Conservation (phyloP, 495 filamentous ascomycete genomes). For the Podospora pseudopauciseta region DNA sequence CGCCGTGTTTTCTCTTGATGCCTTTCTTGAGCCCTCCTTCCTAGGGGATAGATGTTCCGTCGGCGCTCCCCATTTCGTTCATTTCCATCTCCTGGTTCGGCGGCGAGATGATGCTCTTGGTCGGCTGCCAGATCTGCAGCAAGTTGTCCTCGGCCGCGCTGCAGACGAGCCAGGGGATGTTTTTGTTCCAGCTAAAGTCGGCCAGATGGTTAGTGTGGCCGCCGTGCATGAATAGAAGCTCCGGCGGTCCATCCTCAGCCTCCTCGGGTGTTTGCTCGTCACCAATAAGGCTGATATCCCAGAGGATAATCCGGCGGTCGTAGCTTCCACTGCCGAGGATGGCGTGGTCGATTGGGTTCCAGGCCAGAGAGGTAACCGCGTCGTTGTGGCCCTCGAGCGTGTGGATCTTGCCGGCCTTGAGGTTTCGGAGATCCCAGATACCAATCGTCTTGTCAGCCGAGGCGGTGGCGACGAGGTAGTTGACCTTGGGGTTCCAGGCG, state of each 20-base stretch:
- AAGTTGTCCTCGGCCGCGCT: slow-evolving; percentile 96
- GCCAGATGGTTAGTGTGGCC: slow-evolving; percentile 94
- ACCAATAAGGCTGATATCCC: slow-evolving; percentile 86
- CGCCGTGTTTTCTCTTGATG: neutral
- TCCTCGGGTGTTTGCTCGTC: slow-evolving; percentile 95
- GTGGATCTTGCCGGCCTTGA: slow-evolving; percentile 74
- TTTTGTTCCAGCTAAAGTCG: slow-evolving; percentile 96
- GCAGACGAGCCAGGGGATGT: slow-evolving; percentile 91
- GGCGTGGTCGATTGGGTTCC: slow-evolving; percentile 85
- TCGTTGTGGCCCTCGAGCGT: slow-evolving; percentile 80
- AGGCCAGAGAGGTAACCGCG: slow-evolving; percentile 83
- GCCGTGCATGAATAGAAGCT: slow-evolving; percentile 98
- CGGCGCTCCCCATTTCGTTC: slow-evolving; percentile 59
- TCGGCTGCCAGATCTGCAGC: slow-evolving; percentile 94
- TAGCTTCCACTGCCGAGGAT: slow-evolving; percentile 88
- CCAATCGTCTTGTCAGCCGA: slow-evolving; percentile 94
- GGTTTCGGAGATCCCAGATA: slow-evolving; percentile 89
- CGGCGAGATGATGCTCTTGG: slow-evolving; percentile 80
- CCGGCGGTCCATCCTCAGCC: slow-evolving; percentile 92
- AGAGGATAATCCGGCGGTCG: slow-evolving; percentile 91
- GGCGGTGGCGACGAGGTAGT: slow-evolving; percentile 84
- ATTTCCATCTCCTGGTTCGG: slow-evolving; percentile 73
- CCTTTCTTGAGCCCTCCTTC: neutral
- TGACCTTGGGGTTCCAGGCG: slow-evolving; percentile 84
- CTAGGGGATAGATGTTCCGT: neutral